phyloP scores from a whole-genome alignment of 345 rosid genomes.

The Eutrema yunnanense region DNA sequence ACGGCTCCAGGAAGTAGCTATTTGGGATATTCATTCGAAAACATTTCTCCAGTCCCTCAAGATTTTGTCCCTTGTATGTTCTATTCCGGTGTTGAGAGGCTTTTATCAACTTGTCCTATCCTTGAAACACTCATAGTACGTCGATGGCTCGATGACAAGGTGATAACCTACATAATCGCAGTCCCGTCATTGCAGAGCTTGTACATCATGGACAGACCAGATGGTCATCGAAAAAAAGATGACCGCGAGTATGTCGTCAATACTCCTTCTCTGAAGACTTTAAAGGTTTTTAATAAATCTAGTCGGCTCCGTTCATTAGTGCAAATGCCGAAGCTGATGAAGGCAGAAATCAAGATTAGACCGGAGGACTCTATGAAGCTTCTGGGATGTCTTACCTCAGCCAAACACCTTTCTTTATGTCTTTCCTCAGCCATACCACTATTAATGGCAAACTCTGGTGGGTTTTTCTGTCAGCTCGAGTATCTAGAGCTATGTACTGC shows the following conservation, averaged over 20 bases:
- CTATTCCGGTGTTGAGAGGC: neutral
- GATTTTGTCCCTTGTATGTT: neutral
- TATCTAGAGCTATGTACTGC: neutral
- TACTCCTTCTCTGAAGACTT: neutral
- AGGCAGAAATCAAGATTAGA: no score
- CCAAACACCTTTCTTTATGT: neutral
- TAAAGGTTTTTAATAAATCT: neutral
- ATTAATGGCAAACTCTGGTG: neutral
- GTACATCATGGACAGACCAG: neutral
- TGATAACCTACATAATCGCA: neutral
- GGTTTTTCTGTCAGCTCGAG: neutral
- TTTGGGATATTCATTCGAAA: neutral
- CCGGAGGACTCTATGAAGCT: neutral
- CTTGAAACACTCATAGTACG: neutral
- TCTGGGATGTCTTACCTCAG: constrained; percentile 1
- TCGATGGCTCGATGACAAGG: neutral
- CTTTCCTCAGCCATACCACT: no score
- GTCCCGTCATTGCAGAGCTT: neutral
- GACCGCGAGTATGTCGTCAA: neutral
- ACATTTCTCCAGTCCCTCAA: constrained; percentile 5
- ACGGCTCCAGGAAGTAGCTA: neutral
- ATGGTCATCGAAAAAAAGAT: neutral
- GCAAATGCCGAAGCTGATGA: neutral
- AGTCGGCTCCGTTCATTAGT: neutral
- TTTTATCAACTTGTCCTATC: neutral